Percentiles rank a stretch among this genome's conserved stretches.
These are phyloP conservation scores for Fusarium fracticaudum DNA, from an alignment of 2,329 filamentous ascomycete genomes.

Conservation along the genomic window DNA sequence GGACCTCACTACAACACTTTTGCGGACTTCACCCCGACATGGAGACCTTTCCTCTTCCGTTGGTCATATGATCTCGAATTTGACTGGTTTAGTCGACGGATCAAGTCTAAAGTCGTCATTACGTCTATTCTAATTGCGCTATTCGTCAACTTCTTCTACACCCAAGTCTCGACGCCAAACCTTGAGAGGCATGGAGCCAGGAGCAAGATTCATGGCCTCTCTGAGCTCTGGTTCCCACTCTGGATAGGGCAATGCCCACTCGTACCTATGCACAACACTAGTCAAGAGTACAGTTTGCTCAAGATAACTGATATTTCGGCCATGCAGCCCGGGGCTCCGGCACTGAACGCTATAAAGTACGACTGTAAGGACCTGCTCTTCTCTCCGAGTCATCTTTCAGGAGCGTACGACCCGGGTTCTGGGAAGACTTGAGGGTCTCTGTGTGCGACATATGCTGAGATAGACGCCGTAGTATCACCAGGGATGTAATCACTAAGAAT, in stretches of 20 bases:
- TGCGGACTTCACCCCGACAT: background rate
- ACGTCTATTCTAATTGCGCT: background rate
- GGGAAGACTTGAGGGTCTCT: slow-evolving; percentile 53
- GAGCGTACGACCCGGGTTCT: slow-evolving; percentile 50
- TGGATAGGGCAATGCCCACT: slow-evolving; percentile 46
- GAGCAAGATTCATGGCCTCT: slow-evolving; percentile 37
- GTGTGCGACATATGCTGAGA: slow-evolving; percentile 52
- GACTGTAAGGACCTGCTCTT: slow-evolving; percentile 48
- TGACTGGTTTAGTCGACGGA: background rate
- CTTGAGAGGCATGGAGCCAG: slow-evolving; percentile 38
- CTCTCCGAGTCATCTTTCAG: slow-evolving; percentile 53
- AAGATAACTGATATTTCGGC: slow-evolving; percentile 53
- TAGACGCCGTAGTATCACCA: slow-evolving; percentile 50
- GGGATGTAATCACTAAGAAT: slow-evolving; percentile 49
- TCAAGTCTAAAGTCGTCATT: background rate
- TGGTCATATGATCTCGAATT: background rate
- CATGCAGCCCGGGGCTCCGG: slow-evolving; percentile 55
- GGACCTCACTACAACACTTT: background rate
- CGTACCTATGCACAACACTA: slow-evolving; percentile 54
- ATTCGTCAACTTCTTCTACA: slow-evolving; percentile 10
- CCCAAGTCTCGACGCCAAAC: slow-evolving; percentile 34
- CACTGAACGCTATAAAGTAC: slow-evolving; percentile 54
- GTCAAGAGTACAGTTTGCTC: slow-evolving; percentile 58
- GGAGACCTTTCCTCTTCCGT: background rate
- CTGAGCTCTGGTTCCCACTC: slow-evolving; percentile 32